phyloP scores from a whole-genome alignment of 352 stramenopile species.

The Halophytophthora batemanensis region DNA sequence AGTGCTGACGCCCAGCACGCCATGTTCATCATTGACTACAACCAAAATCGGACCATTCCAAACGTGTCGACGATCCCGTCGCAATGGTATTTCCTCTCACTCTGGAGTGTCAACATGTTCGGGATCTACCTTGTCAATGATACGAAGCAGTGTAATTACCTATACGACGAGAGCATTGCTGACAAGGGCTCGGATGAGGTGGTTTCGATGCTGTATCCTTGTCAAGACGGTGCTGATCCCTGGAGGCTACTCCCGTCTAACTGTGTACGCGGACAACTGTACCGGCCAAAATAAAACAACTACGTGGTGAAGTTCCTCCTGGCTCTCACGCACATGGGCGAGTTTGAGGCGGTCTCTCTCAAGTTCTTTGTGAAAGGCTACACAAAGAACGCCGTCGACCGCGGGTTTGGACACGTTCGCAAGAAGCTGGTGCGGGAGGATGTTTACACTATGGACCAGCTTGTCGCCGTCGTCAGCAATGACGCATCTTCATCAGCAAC shows the following conservation, averaged over 20 bases:
- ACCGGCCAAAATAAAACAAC: constrained; percentile 20
- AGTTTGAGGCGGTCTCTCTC: constrained; percentile 2
- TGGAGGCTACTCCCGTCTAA: not conserved
- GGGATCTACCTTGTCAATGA: constrained; percentile 13
- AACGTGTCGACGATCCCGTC: constrained; percentile 3
- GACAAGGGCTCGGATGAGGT: constrained; percentile 7
- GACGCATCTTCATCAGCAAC: not conserved
- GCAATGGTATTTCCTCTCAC: constrained; percentile 20
- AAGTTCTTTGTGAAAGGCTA: constrained; percentile 23
- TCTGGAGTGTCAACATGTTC: constrained; percentile 15
- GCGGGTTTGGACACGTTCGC: constrained; percentile 13
- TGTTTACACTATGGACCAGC: constrained; percentile 11
- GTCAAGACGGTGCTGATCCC: not conserved
- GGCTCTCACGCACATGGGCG: not conserved
- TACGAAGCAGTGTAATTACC: constrained; percentile 9
- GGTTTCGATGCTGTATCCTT: constrained; percentile 11
- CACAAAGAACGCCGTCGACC: constrained; percentile 14
- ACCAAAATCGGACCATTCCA: constrained; percentile 18
- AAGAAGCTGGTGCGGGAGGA: constrained; percentile 6
- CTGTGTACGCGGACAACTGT: constrained; percentile 16
- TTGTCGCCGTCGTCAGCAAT: constrained; percentile 5
- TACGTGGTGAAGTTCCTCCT: constrained; percentile 12
- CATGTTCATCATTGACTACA: constrained; percentile 18
- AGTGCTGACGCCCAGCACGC: not conserved
- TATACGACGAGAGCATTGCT: constrained; percentile 3